These are phyloP conservation scores for Leptographium procerum DNA, from an alignment of 2,329 filamentous ascomycete species.

Conservation along the genomic window DNA sequence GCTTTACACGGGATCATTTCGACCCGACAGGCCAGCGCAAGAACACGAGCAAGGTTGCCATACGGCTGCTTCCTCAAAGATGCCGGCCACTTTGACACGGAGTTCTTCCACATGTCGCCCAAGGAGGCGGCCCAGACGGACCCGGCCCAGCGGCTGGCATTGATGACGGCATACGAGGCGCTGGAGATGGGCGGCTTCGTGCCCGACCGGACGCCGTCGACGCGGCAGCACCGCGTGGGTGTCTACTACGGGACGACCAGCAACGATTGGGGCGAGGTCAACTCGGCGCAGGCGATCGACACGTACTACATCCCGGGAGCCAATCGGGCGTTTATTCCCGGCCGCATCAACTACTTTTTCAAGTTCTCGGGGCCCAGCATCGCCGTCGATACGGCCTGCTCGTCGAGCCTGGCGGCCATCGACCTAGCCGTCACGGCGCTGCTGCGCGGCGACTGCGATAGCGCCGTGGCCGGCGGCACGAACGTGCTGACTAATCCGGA, in stretches of 20 bases:
- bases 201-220: constrained; percentile 59
- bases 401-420: constrained; percentile 59
- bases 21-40: background rate
- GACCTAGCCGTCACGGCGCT: constrained; percentile 63
- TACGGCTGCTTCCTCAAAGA: constrained; percentile 54
- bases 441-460: constrained; percentile 66
- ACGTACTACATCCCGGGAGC: constrained; percentile 34
- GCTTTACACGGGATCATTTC: background rate
- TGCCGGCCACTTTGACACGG: constrained; percentile 63
- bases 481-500: constrained; percentile 71
- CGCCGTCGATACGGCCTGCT: constrained; percentile 67
- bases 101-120: constrained; percentile 59
- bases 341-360: constrained; percentile 64
- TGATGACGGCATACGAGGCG: constrained; percentile 69
- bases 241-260: constrained; percentile 65
- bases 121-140: constrained; percentile 61
- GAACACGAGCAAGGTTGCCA: background rate
- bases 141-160: constrained; percentile 64
- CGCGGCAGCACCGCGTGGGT: constrained; percentile 49
- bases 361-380: constrained; percentile 62
- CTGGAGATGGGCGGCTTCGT: constrained; percentile 71
- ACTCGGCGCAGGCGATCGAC: constrained; percentile 58
- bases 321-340: constrained; percentile 29
- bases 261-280: constrained; percentile 66
- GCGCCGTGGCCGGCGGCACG: constrained; percentile 67